Evolutionary conservation across 495 filamentous ascomycete genomes (phyloP), one percentile per base, ranked within the genome.

Genomic region (Aspergillus olivimuriae): DNA sequence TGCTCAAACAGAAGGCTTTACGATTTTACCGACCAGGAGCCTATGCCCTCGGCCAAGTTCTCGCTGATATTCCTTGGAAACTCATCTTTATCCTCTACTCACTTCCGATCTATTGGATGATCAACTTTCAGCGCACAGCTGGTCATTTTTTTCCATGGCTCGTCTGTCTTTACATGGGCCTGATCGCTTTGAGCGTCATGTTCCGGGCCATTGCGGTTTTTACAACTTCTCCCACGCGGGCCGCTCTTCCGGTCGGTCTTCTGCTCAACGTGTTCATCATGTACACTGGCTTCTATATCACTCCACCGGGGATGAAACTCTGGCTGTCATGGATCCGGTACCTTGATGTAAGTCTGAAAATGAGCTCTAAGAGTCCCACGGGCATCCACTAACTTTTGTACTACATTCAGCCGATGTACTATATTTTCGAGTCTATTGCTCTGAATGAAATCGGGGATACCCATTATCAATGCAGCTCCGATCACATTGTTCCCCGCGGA

Each of bases 111-210:
- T 87, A 87, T 60, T 87, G 84, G 57, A 80, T 86, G 75, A 74
- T 69, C 8, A 72, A 69, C 10, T 69, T 87, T 2, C 72, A 73
- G 11, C 66, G 72, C 16, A 70, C 74, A 30, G 74, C 79, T 11
- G 83, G 81, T 0, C 74, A 78, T 12, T 87, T 87, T 65, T 86
- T 87, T 62, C 81, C 66, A 9, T 87, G 83, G 53, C 74, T 70
- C 44, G 60, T 87, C 36, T 55, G 84, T 46, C 20, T 34, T 7
- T 44, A 44, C 21, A 24, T 44, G 14, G 30, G 18, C 4, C 46
- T 23, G 9, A 26, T 48, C 17, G 30, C 39, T 7, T 32, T 39
- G 33, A 35, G 28, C 33, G 28, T 48, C 18, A 26, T 41, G 7
- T 48, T 41, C 32, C 46, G 46, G 5, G 23, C 30, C 8, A 26